Percentiles rank a stretch among this genome's conserved stretches.
These are phyloP conservation scores for Ophiocordyceps camponoti-floridani DNA, from an alignment of 2,329 filamentous ascomycete species.

Conservation along the genomic window DNA sequence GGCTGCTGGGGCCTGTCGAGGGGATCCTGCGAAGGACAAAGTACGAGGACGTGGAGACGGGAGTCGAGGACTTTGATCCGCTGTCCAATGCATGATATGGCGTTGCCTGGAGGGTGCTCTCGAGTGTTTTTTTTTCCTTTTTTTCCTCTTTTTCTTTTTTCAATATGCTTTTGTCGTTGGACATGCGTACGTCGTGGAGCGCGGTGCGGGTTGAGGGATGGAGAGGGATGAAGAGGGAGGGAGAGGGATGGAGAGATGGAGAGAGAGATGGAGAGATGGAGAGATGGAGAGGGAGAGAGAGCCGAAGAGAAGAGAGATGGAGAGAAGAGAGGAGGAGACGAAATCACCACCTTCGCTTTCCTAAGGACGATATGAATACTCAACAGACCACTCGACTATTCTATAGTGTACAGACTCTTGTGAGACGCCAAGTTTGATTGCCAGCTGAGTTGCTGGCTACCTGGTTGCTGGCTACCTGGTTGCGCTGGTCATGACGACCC, in stretches of 20 bases:
- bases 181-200: neutral
- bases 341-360: constrained; percentile 14
- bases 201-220: neutral
- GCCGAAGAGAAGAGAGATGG: neutral
- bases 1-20: constrained; percentile 80
- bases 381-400: neutral
- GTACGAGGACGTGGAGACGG: constrained; percentile 40
- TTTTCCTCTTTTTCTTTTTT: neutral
- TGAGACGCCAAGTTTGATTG: neutral
- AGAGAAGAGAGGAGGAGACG: neutral
- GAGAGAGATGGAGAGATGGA: neutral
- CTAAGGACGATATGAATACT: constrained; percentile 15
- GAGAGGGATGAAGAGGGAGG: too few species aligned
- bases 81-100: constrained; percentile 23
- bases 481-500: too few species aligned
- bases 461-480: too few species aligned
- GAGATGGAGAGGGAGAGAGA: neutral
- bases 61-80: constrained; percentile 51
- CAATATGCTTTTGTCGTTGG: too few species aligned
- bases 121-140: neutral
- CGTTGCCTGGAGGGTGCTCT: neutral
- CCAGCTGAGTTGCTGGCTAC: neutral
- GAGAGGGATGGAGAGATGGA: neutral
- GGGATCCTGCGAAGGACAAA: constrained; percentile 76
- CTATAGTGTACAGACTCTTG: neutral